Conservation (phyloP, 1,139 yeast genomes). For the Pichia sp. region DNA sequence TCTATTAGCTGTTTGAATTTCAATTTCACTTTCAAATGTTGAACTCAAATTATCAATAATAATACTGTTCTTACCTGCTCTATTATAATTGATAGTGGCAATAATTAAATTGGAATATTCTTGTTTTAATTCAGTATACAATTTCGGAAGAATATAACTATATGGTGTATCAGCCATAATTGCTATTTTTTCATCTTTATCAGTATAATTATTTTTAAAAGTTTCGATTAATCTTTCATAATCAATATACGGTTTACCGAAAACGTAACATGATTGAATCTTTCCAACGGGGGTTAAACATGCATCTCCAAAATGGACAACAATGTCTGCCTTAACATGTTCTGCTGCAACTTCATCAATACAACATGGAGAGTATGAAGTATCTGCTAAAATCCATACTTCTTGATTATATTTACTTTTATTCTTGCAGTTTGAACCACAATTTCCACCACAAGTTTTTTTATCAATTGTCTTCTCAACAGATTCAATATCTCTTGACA, state of each 20-base stretch:
- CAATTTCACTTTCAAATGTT: no score
- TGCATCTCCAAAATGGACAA: slow-evolving; percentile 93
- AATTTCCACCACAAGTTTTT: slow-evolving; percentile 22
- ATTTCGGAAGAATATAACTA: slow-evolving; percentile 35
- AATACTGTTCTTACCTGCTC: slow-evolving; percentile 19
- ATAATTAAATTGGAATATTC: slow-evolving; percentile 41
- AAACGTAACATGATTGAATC: slow-evolving; percentile 68
- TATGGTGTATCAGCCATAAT: slow-evolving; percentile 68
- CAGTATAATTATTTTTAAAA: slow-evolving; percentile 38
- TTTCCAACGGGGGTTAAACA: slow-evolving; percentile 75
- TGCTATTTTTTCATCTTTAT: slow-evolving; percentile 38
- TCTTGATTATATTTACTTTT: slow-evolving; percentile 25
- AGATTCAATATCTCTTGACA: slow-evolving; percentile 16
- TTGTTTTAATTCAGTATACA: slow-evolving; percentile 34
- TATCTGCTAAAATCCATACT: slow-evolving; percentile 82
- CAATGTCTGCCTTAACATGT: slow-evolving; percentile 79
- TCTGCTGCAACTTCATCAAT: slow-evolving; percentile 96
- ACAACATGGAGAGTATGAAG: slow-evolving; percentile 93
- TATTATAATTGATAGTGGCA: slow-evolving; percentile 43
- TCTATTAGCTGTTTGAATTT: slow-evolving; percentile 21
- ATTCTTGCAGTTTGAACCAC: slow-evolving; percentile 26
- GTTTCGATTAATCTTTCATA: slow-evolving; percentile 29
- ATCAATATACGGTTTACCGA: slow-evolving; percentile 60
- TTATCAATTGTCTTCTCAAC: slow-evolving; percentile 15
- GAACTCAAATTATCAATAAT: slow-evolving; percentile 20